Percentiles rank a stretch among this genome's conserved stretches.
These are phyloP conservation scores for Mucor piriformis DNA, from an alignment of 371 early-diverging fungal genomes.

Conservation along the genomic window DNA sequence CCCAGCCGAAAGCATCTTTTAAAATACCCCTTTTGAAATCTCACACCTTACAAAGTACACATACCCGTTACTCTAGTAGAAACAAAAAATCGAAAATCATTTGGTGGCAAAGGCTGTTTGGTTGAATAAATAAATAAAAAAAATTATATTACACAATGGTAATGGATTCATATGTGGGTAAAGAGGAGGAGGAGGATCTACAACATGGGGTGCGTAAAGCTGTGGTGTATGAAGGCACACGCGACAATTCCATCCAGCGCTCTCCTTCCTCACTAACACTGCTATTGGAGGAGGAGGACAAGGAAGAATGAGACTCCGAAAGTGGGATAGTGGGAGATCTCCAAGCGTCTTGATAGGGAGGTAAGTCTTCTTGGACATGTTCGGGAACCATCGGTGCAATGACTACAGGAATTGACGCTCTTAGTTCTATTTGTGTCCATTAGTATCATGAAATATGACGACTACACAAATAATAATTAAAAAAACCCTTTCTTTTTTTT, in stretches of 20 bases:
- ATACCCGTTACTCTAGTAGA: conserved; percentile 5
- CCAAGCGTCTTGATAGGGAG: conserved; percentile 47
- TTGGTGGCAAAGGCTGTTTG: conserved; percentile 11
- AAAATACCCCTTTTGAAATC: conserved; percentile 9
- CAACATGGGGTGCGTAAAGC: conserved; percentile 24
- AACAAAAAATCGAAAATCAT: background rate
- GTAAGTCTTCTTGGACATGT: conserved; percentile 26
- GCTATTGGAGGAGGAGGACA: background rate
- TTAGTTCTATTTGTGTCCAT: conserved; percentile 40
- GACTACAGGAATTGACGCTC: conserved; percentile 37
- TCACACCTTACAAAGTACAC: conserved; percentile 10
- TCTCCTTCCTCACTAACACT: background rate
- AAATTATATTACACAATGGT: background rate
- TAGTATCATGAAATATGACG: no score
- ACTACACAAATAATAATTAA: background rate
- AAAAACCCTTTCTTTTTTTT: conserved; percentile 3
- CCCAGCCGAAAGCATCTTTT: background rate
- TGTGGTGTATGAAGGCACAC: conserved; percentile 31
- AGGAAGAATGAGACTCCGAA: background rate
- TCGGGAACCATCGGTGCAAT: conserved; percentile 28
- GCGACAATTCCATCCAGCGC: conserved; percentile 39
- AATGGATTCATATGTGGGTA: conserved; percentile 32
- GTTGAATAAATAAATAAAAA: background rate
- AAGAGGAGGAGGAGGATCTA: conserved; percentile 9
- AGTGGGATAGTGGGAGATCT: background rate